Evolutionary conservation across 345 rosid species (phyloP).

Genomic region (Eucalyptus sp.): DNA sequence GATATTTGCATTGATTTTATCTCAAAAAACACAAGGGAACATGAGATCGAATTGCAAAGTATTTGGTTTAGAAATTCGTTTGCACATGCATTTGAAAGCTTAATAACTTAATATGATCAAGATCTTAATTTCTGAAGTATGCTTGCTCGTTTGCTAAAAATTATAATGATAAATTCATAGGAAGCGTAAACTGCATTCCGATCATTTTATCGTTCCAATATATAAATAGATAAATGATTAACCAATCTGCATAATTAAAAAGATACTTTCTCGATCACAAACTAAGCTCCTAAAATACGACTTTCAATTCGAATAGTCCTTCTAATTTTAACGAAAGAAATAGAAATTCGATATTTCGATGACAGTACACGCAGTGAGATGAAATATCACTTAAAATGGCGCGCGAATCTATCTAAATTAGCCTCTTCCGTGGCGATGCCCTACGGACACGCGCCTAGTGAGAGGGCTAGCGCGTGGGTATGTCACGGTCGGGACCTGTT

Average conservation of each 20-base stretch:
- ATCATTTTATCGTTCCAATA: no score
- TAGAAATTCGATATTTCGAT: neutral
- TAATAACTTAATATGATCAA: neutral
- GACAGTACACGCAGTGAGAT: neutral
- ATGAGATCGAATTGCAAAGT: neutral
- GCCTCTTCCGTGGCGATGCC: neutral
- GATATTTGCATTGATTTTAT: neutral
- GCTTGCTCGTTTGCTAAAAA: rapidly evolving
- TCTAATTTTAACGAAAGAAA: neutral
- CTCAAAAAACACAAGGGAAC: neutral
- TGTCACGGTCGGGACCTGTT: neutral
- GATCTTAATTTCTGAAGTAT: neutral
- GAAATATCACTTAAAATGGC: neutral
- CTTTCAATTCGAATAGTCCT: neutral
- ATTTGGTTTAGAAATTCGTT: neutral
- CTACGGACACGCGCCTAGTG: neutral
- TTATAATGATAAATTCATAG: neutral
- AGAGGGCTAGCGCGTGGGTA: neutral
- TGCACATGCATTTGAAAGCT: neutral
- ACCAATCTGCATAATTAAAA: neutral
- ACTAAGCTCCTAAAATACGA: neutral
- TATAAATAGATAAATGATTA: neutral
- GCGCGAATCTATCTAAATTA: neutral
- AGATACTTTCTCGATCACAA: neutral
- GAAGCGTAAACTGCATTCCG: rapidly evolving